phyloP scores from a whole-genome alignment of 768 basidiomycete genomes.

The Mycena maculata region DNA sequence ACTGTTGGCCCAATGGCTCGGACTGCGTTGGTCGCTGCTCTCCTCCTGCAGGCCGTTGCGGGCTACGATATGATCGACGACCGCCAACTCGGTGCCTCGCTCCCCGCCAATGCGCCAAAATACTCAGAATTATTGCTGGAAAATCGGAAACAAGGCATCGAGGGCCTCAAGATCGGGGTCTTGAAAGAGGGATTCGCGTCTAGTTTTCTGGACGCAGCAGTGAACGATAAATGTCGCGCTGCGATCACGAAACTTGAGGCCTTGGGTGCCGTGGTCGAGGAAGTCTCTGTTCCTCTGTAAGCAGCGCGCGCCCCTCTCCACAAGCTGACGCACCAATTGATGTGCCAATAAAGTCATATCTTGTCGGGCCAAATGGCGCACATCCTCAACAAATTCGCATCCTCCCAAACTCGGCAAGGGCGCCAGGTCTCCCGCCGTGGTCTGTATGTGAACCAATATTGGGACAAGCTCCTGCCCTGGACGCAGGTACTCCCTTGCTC shows the following conservation, averaged over 20 bases:
- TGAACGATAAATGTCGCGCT: constrained; percentile 7
- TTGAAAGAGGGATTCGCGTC: constrained; percentile 28
- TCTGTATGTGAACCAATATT: constrained; percentile 27
- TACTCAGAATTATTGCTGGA: constrained; percentile 15
- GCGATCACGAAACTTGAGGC: constrained; percentile 22
- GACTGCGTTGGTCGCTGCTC: constrained; percentile 26
- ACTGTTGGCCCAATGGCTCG: constrained; percentile 30
- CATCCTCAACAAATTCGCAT: constrained; percentile 24
- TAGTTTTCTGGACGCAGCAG: neutral
- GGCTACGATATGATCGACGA: constrained; percentile 33
- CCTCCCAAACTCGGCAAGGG: constrained; percentile 28
- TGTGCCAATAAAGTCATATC: constrained; percentile 4
- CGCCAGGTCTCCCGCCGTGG: constrained; percentile 27
- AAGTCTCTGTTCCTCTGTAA: constrained; percentile 32
- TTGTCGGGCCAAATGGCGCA: constrained; percentile 13
- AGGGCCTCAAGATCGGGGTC: constrained; percentile 25
- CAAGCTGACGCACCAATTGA: neutral
- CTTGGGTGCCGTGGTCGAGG: constrained; percentile 29
- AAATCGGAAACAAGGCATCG: neutral
- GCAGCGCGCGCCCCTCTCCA: neutral
- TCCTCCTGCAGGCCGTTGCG: constrained; percentile 29
- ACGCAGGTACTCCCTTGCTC: too few species aligned
- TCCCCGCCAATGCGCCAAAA: constrained; percentile 20
- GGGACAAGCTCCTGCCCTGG: constrained; percentile 29
- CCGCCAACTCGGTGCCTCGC: constrained; percentile 28